These are phyloP conservation scores for Leucocoprinus birnbaumii DNA, from an alignment of 768 basidiomycete species.

Conservation along the genomic window DNA sequence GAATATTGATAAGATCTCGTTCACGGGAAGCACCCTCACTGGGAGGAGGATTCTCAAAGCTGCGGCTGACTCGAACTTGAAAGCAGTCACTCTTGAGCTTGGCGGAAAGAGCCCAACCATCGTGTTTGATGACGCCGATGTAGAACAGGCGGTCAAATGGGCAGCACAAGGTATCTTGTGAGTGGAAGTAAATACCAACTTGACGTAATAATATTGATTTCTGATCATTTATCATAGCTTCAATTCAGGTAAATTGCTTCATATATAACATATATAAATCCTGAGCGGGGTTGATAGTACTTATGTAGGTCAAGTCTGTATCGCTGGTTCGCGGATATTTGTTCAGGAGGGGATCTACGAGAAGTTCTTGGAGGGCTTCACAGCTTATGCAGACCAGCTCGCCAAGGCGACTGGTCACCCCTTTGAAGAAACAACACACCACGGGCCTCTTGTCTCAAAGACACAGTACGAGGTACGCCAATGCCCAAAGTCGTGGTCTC, in stretches of 20 bases:
- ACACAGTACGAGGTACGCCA: conserved; percentile 53
- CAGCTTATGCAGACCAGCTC: conserved; percentile 45
- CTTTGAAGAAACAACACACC: conserved; percentile 49
- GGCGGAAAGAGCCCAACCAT: conserved; percentile 67
- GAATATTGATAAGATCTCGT: conserved; percentile 68
- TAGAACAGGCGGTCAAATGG: conserved; percentile 67
- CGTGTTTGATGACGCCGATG: conserved; percentile 61
- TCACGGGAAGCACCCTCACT: conserved; percentile 73
- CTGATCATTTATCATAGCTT: conserved; percentile 11
- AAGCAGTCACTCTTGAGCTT: conserved; percentile 71
- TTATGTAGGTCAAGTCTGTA: conserved; percentile 59
- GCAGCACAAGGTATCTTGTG: conserved; percentile 65
- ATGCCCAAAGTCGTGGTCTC: too few species aligned
- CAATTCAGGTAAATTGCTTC: conserved; percentile 25
- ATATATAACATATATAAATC: too few species aligned
- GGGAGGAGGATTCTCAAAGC: conserved; percentile 74
- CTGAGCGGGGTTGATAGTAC: too few species aligned
- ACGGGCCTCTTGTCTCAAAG: conserved; percentile 74
- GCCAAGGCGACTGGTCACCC: conserved; percentile 58
- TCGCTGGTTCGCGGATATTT: conserved; percentile 79
- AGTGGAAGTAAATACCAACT: conserved; percentile 17
- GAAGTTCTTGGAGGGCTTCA: conserved; percentile 60
- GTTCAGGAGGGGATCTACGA: conserved; percentile 82
- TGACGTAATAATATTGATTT: neutral
- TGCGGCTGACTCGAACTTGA: conserved; percentile 70